Conservation (phyloP, 2,329 filamentous ascomycete species). For the Taxawa tesnikishii region DNA sequence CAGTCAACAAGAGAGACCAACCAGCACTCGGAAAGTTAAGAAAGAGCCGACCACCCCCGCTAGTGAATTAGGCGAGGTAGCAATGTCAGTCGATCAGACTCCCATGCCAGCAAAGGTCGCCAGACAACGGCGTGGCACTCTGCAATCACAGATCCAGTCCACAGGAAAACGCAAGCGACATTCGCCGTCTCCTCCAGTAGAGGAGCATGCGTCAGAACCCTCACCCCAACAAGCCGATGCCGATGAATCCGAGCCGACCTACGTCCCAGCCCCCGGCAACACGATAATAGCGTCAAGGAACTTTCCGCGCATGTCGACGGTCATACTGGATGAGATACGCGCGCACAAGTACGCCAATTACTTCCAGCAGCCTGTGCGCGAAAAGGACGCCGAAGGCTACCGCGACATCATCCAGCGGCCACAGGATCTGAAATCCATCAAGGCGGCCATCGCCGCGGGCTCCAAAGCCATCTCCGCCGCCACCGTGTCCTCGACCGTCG, state of each 20-base stretch:
- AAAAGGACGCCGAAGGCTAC: conserved; percentile 39
- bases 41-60: conserved; percentile 34
- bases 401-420: conserved; percentile 39
- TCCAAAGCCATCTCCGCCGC: conserved; percentile 46
- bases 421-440: conserved; percentile 39
- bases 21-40: conserved; percentile 29
- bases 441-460: conserved; percentile 34
- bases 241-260: conserved; percentile 1
- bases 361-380: conserved; percentile 36
- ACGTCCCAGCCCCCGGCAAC: conserved; percentile 13
- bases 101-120: conserved; percentile 9
- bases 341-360: conserved; percentile 39
- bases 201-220: conserved; percentile 6
- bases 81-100: conserved; percentile 14
- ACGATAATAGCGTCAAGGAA: conserved; percentile 34
- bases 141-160: conserved; percentile 16
- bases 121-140: conserved; percentile 19
- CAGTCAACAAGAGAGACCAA: conserved; percentile 25
- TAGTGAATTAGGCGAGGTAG: conserved; percentile 23
- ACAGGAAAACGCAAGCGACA: conserved; percentile 29
- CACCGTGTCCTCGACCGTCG: conserved; percentile 27
- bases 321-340: conserved; percentile 39
- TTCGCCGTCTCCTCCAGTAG: conserved; percentile 11
- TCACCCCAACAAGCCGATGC: background rate
- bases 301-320: conserved; percentile 33